These are phyloP conservation scores for Dioszegia hungarica DNA, from an alignment of 768 basidiomycete genomes.

Conservation along the genomic window DNA sequence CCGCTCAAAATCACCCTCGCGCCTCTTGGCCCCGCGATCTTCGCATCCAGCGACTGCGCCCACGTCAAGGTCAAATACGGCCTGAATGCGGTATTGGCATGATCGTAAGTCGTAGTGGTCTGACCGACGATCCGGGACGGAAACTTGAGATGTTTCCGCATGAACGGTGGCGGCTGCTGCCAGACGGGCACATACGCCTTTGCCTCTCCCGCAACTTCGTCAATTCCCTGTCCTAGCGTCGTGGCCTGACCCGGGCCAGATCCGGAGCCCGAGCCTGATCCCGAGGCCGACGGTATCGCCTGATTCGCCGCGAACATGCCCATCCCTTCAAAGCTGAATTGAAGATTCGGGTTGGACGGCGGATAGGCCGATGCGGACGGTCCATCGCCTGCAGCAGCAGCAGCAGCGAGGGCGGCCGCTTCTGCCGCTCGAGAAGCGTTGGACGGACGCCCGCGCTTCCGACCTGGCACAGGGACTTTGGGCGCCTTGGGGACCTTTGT, in stretches of 20 bases:
- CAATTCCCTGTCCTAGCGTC: too few relatives aligned
- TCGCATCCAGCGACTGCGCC: slow-evolving; percentile 59
- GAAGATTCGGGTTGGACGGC: too few relatives aligned
- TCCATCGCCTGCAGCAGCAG: neutral
- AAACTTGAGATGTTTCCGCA: neutral
- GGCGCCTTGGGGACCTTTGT: neutral
- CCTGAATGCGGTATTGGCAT: neutral
- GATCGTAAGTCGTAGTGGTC: neutral
- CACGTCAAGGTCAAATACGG: slow-evolving; percentile 52
- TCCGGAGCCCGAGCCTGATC: too few relatives aligned
- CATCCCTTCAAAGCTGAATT: neutral
- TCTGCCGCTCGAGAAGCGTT: neutral
- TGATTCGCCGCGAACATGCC: neutral
- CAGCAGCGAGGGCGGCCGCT: neutral
- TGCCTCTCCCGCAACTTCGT: neutral
- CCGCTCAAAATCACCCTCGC: slow-evolving; percentile 78
- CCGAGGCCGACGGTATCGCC: too few relatives aligned
- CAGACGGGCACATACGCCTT: neutral
- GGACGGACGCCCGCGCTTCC: slow-evolving; percentile 1
- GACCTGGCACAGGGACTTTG: neutral
- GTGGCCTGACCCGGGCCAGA: too few relatives aligned
- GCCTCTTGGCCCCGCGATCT: slow-evolving; percentile 73
- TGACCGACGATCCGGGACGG: neutral
- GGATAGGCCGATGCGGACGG: too few relatives aligned
- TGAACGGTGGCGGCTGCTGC: neutral